A percentile compares a stretch with the other conserved stretches of the same genome.
These are phyloP conservation scores for Retiboletus flavoniger DNA, from an alignment of 1,284 basidiomycete species.

Conservation along the genomic window DNA sequence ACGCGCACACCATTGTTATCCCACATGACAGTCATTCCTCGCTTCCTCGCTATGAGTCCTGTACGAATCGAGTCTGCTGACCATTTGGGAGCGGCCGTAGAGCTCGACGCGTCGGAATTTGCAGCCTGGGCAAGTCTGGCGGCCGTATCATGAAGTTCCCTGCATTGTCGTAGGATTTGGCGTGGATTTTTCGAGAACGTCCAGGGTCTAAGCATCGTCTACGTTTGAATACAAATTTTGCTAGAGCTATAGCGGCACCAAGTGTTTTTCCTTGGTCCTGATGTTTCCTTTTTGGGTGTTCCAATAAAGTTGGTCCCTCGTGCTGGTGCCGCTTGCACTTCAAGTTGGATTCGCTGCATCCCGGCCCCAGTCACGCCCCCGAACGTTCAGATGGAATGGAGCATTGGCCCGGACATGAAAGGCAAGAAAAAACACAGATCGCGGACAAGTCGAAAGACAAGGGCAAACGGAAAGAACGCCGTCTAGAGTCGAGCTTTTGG, in stretches of 20 bases:
- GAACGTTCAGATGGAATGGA: slow-evolving; percentile 62
- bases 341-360: background rate
- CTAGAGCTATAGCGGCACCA: background rate
- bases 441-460: slow-evolving; percentile 14
- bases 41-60: slow-evolving; percentile 93
- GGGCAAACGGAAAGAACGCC: slow-evolving; percentile 22
- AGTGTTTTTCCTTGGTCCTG: slow-evolving; percentile 2
- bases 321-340: background rate
- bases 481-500: slow-evolving; percentile 21
- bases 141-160: slow-evolving; percentile 41
- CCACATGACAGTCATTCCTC: slow-evolving; percentile 95
- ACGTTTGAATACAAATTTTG: slow-evolving; percentile 12
- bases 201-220: slow-evolving; percentile 54
- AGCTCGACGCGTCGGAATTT: slow-evolving; percentile 26
- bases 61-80: slow-evolving; percentile 85
- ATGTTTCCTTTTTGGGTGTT: slow-evolving; percentile 23
- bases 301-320: background rate
- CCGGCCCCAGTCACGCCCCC: background rate
- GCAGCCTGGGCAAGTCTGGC: slow-evolving; percentile 36
- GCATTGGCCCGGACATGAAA: slow-evolving; percentile 58
- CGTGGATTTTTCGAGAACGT: slow-evolving; percentile 38
- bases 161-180: slow-evolving; percentile 38
- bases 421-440: slow-evolving; percentile 15
- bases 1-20: slow-evolving; percentile 83
- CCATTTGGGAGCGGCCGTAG: slow-evolving; percentile 59